A percentile compares a stretch with the other conserved stretches of the same genome.
These are phyloP conservation scores for Leptosphaerulina australis DNA, from an alignment of 2,329 filamentous ascomycete genomes.

Conservation along the genomic window DNA sequence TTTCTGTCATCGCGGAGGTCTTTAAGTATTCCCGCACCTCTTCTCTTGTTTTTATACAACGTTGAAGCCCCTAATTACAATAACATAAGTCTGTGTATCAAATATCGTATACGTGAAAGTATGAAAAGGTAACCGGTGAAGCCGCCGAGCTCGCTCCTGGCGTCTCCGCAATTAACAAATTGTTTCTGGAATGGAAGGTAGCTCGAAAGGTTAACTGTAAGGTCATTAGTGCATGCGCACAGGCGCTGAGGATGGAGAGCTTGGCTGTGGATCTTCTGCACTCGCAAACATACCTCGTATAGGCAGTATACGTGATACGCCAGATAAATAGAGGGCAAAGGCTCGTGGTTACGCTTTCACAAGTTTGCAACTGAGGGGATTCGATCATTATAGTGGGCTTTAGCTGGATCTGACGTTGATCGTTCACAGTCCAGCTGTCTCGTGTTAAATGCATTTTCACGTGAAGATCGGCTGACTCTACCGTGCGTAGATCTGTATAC, in stretches of 20 bases:
- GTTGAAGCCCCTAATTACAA: conserved; percentile 9
- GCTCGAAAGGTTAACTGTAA: conserved; percentile 23
- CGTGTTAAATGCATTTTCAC: conserved; percentile 30
- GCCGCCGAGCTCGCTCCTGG: background rate
- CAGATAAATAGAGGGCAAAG: conserved; percentile 1
- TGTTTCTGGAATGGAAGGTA: conserved; percentile 31
- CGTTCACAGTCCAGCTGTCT: conserved; percentile 8
- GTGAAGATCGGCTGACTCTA: conserved; percentile 35
- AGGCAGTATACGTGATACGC: conserved; percentile 22
- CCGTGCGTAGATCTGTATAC: conserved; percentile 18
- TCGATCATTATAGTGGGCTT: background rate
- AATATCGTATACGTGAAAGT: conserved; percentile 4
- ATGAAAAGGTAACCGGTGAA: conserved; percentile 3
- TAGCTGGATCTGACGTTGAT: conserved; percentile 16
- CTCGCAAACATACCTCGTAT: conserved; percentile 36
- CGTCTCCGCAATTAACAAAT: conserved; percentile 24
- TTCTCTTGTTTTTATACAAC: background rate
- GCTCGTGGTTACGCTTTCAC: background rate
- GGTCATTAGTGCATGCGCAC: conserved; percentile 34
- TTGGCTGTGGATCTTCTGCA: conserved; percentile 18
- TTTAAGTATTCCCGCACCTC: background rate
- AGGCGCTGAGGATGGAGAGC: conserved; percentile 11
- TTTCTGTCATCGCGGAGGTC: conserved; percentile 35
- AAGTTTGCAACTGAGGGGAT: background rate
- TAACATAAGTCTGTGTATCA: background rate